A percentile compares a stretch with the other conserved stretches of the same genome.
phyloP scores from a whole-genome alignment of 176 grass and related monocot species.

The Juncus inflexus region DNA sequence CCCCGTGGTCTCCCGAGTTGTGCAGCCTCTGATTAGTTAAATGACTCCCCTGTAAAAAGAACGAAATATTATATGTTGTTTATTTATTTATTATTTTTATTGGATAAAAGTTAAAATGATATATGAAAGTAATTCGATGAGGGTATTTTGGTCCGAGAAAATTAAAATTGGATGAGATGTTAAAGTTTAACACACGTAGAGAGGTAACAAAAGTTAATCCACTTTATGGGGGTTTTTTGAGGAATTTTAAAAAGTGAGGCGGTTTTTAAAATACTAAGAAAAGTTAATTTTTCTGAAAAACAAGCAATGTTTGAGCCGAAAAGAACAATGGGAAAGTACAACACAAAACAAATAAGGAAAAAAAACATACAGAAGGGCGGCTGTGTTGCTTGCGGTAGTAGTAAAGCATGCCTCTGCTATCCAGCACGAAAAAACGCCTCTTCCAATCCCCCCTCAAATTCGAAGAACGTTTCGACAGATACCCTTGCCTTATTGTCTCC shows the following conservation, averaged over 20 bases:
- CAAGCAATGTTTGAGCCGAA: background rate
- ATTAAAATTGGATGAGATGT: background rate
- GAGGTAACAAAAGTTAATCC: no score
- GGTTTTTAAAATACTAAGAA: constrained; percentile 16
- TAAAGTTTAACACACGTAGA: background rate
- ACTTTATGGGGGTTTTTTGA: no score
- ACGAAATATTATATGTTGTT: background rate
- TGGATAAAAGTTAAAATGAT: background rate
- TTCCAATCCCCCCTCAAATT: constrained; percentile 99
- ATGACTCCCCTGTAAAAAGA: constrained; percentile 55
- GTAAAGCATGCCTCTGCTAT: constrained; percentile 95
- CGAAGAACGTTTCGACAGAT: constrained; percentile 96
- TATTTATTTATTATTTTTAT: background rate
- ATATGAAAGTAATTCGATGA: background rate
- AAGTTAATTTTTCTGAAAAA: background rate
- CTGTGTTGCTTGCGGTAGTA: constrained; percentile 90
- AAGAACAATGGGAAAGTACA: background rate
- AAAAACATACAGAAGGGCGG: constrained; percentile 73
- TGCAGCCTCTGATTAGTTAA: constrained; percentile 61
- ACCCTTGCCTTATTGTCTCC: constrained; percentile 96
- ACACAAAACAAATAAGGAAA: no score
- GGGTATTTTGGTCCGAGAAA: background rate
- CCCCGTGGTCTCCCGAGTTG: constrained; percentile 68
- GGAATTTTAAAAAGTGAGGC: no score
- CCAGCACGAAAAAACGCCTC: constrained; percentile 98